These are phyloP conservation scores for Steccherinum ochraceum DNA, from an alignment of 768 basidiomycete genomes.

Conservation along the genomic window DNA sequence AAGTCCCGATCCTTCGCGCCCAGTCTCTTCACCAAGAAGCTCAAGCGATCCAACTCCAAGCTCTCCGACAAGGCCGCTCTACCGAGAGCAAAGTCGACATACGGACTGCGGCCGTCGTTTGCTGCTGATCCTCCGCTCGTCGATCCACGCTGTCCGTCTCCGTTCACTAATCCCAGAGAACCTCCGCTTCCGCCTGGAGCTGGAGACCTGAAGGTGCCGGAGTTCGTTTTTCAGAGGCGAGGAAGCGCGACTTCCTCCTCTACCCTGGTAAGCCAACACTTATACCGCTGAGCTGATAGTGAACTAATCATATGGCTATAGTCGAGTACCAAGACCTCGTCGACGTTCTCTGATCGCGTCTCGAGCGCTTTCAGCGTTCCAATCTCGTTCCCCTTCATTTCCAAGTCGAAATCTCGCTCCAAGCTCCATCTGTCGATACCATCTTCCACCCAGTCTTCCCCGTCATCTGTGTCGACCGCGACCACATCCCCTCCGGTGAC, in stretches of 20 bases:
- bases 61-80: background rate
- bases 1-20: slow-evolving; percentile 5
- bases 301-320: background rate
- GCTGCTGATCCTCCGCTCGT: too few relatives aligned
- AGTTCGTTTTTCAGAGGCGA: slow-evolving; percentile 18
- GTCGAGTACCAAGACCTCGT: slow-evolving; percentile 17
- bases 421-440: slow-evolving; percentile 17
- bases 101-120: slow-evolving; percentile 3
- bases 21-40: background rate
- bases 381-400: slow-evolving; percentile 11
- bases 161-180: slow-evolving; percentile 16
- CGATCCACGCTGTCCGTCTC: slow-evolving; percentile 10
- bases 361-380: slow-evolving; percentile 12
- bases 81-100: background rate
- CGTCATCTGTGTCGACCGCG: background rate
- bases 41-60: background rate
- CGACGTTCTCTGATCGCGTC: slow-evolving; percentile 16
- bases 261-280: slow-evolving; percentile 10
- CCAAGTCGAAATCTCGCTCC: slow-evolving; percentile 13
- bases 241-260: slow-evolving; percentile 18
- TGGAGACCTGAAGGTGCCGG: slow-evolving; percentile 10
- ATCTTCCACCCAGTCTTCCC: slow-evolving; percentile 2
- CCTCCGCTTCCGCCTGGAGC: slow-evolving; percentile 12
- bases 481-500: background rate
- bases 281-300: background rate